A percentile compares a stretch with the other conserved stretches of the same genome.
phyloP scores from a whole-genome alignment of 495 filamentous ascomycete species.

The Usnea hakonensis region DNA sequence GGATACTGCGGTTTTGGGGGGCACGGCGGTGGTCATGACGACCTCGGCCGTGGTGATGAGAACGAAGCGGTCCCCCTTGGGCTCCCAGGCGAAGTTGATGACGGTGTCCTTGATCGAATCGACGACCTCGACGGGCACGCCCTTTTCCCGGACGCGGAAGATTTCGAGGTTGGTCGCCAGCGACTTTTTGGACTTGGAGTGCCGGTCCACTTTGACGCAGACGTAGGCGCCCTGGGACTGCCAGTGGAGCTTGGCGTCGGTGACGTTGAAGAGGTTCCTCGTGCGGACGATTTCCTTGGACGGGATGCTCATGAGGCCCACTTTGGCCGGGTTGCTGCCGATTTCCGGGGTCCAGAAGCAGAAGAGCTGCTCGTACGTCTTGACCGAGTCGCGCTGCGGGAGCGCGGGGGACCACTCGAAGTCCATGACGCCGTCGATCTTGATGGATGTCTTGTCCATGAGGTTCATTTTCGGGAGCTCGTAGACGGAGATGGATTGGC shows the following conservation, averaged over 20 bases:
- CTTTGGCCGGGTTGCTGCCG: conserved; percentile 95
- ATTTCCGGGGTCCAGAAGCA: conserved; percentile 99
- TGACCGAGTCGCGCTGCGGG: conserved; percentile 68
- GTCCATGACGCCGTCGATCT: conserved; percentile 92
- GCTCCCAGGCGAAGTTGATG: conserved; percentile 98
- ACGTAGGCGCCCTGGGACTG: conserved; percentile 88
- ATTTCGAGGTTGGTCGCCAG: conserved; percentile 95
- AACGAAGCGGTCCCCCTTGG: conserved; percentile 92
- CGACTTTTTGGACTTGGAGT: conserved; percentile 98
- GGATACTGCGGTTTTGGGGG: conserved; percentile 88
- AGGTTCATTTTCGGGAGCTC: conserved; percentile 88
- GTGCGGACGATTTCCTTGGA: conserved; percentile 89
- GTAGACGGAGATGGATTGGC: conserved; percentile 85
- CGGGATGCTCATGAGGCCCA: conserved; percentile 91
- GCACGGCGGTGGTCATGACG: conserved; percentile 63
- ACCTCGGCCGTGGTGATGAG: conserved; percentile 91
- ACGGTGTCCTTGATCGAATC: conserved; percentile 96
- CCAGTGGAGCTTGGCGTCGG: conserved; percentile 96
- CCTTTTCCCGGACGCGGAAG: conserved; percentile 93
- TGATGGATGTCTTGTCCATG: conserved; percentile 77
- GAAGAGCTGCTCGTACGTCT: conserved; percentile 87
- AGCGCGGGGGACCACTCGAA: conserved; percentile 94
- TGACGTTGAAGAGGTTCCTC: conserved; percentile 93
- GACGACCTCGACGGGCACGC: conserved; percentile 94
- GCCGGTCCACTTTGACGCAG: conserved; percentile 96